Evolutionary conservation across 2,329 filamentous ascomycete species (phyloP).

Genomic region (Fulvia fulva): DNA sequence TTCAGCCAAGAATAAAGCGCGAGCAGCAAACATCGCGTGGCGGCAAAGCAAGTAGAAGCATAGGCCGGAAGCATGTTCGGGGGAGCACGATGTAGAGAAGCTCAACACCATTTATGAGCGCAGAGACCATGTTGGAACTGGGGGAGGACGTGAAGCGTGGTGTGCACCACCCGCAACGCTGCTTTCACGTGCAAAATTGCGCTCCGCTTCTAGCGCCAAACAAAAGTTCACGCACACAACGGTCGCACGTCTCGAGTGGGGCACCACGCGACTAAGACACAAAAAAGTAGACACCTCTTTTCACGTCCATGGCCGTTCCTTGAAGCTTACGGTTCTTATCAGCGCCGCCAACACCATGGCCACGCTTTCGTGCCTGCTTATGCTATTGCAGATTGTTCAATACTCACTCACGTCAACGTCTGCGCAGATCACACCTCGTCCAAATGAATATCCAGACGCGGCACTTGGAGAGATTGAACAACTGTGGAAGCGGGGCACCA

Average conservation of each 20-base stretch:
- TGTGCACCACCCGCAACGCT: not conserved
- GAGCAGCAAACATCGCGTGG: not conserved
- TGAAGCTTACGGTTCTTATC: no score
- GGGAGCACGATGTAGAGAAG: not conserved
- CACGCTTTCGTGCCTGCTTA: not conserved
- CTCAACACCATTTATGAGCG: not conserved
- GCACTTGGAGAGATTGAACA: not conserved
- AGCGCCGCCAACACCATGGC: not conserved
- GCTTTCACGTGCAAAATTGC: not conserved
- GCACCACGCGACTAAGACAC: not conserved
- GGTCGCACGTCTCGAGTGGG: not conserved
- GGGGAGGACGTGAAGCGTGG: not conserved
- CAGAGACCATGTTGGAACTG: not conserved
- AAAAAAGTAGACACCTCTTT: not conserved
- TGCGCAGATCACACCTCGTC: not conserved
- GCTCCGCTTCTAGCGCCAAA: not conserved
- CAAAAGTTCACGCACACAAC: not conserved
- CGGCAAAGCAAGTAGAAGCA: not conserved
- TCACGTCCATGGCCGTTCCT: no score
- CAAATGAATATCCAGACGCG: not conserved
- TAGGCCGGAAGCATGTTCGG: not conserved
- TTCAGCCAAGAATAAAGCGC: not conserved
- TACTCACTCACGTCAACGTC: not conserved
- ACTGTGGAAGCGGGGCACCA: not conserved
- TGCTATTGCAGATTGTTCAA: not conserved